Evolutionary conservation across 345 rosid species (phyloP).

Genomic region (Bruguiera sexangula): DNA sequence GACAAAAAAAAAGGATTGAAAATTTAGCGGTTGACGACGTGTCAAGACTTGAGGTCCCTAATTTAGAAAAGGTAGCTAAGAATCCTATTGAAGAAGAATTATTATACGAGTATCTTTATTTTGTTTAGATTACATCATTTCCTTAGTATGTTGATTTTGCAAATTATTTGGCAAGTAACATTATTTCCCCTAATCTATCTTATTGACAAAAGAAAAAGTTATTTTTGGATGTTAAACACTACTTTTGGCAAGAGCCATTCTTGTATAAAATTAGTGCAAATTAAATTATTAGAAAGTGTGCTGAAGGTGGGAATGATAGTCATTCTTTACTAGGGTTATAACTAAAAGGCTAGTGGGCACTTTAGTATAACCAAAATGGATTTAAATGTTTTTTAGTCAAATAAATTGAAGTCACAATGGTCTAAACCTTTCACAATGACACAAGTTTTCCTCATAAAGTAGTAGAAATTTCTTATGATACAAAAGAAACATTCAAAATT

Average conservation of each 20-base stretch:
- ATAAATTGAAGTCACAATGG: no score
- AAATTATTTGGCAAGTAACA: not conserved
- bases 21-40: not conserved
- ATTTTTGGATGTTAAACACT: not conserved
- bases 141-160: not conserved
- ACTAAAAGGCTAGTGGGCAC: not conserved
- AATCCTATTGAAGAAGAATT: not conserved
- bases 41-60: not conserved
- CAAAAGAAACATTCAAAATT: no score
- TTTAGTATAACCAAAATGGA: no score
- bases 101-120: not conserved
- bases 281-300: not conserved
- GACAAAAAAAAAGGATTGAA: not conserved
- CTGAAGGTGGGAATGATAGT: not conserved
- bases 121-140: not conserved
- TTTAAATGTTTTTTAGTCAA: no score
- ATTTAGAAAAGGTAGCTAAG: not conserved
- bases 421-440: no score
- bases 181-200: not conserved
- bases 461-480: no score
- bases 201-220: not conserved
- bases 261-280: not conserved
- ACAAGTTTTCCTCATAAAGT: no score
- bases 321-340: not conserved
- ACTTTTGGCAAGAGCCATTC: not conserved